Evolutionary conservation across 2,329 filamentous ascomycete species (phyloP), one percentile per base, ranked within the genome.

Genomic region (Chlorencoelia australis): DNA sequence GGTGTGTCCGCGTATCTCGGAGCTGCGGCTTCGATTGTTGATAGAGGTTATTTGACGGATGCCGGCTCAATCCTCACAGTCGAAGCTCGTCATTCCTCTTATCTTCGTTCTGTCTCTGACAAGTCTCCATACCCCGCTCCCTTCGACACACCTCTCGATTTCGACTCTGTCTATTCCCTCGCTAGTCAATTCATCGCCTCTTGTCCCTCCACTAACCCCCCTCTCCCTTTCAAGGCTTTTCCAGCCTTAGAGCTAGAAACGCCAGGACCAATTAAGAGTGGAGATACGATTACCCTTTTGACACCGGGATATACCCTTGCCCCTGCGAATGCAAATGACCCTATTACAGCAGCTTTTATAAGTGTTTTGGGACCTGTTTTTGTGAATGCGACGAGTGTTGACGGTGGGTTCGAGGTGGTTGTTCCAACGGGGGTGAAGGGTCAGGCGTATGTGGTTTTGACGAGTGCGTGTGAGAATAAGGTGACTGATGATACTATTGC

Each of bases 21-120:
- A 33, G 76, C 75, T 14, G 75, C 75, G 6, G 66, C 67, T 13
- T 61, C 64, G 42, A 75, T 74, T 43, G 64, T 68, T 43, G 65
- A 67, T 54, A 67, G 71, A 45, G 60, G 61, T 16, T 76, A 77
- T 57, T 59, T 81, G 26, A 70, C 69, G 1, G 68, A 67, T 4
- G 76, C 75, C 1, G 75, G 69, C 14, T 69, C 68, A 37, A 74
- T 82, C 50, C 61, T 82, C 26, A 73, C 72, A 18, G 68, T 79
- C 35, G 76, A 81, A 50, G 67, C 76, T 16, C 68, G 77, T 8
- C 76, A 82, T 59, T 69, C 68, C 2, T 62, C 77, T 3, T 78
- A 75, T 59, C 60, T 79, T 44, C 71, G 76, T 34, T 55, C 60
- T 19, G 59, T 59, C 11, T 57, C 66, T 13, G 55, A 60, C 32